These are phyloP conservation scores for Pluteus cervinus DNA, from an alignment of 768 basidiomycete genomes.

Conservation along the genomic window DNA sequence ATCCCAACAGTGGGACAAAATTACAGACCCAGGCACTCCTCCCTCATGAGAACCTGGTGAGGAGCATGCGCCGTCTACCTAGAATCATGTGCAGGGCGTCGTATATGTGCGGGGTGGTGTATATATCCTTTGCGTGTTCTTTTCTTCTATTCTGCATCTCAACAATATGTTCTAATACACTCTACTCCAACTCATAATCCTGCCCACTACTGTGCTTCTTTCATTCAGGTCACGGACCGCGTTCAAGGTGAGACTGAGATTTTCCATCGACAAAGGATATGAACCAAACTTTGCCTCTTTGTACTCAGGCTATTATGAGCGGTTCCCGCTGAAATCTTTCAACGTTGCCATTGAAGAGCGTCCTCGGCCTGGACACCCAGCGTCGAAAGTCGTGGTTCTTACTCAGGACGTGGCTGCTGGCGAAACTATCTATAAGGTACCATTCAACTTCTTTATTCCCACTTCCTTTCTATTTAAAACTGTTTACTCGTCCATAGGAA, in stretches of 20 bases:
- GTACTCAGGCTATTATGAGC: constrained; percentile 64
- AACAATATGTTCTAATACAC: constrained; percentile 58
- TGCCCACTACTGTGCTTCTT: constrained; percentile 13
- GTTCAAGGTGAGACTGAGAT: constrained; percentile 64
- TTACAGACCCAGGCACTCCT: constrained; percentile 69
- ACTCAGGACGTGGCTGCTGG: constrained; percentile 64
- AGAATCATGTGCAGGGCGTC: too few relatives aligned
- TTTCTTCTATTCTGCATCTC: constrained; percentile 16
- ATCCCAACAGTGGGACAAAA: constrained; percentile 85
- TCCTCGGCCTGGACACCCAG: constrained; percentile 19
- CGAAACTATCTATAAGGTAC: constrained; percentile 73
- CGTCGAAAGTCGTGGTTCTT: constrained; percentile 54
- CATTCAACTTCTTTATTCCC: constrained; percentile 7
- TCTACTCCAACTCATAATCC: constrained; percentile 27
- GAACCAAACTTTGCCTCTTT: constrained; percentile 9
- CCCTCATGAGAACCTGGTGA: constrained; percentile 27
- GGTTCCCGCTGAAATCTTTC: constrained; percentile 68
- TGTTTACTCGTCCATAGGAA: too few relatives aligned
- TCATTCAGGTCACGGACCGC: constrained; percentile 52
- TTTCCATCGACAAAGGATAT: constrained; percentile 5
- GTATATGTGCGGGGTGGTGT: constrained; percentile 2
- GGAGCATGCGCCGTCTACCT: constrained; percentile 24
- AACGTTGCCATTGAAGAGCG: constrained; percentile 57
- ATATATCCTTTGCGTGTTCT: constrained; percentile 14
- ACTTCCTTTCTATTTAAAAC: constrained; percentile 2